Evolutionary conservation across 176 grass and related monocot species (phyloP).

Genomic region (Oryza meyeriana): DNA sequence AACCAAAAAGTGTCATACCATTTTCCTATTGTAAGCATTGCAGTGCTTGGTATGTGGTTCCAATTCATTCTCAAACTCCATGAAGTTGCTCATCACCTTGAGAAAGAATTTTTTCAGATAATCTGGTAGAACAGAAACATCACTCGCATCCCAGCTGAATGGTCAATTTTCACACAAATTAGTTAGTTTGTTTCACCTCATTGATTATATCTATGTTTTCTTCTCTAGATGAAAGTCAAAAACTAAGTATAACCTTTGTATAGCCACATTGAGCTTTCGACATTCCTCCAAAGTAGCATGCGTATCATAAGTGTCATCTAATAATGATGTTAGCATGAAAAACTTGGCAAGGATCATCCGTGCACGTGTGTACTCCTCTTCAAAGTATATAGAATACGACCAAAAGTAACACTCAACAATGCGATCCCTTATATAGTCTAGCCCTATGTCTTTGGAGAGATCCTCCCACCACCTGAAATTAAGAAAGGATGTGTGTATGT

Average conservation of each 20-base stretch:
- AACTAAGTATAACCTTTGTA: conserved; percentile 28
- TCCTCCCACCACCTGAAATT: conserved; percentile 52
- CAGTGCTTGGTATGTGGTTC: conserved; percentile 19
- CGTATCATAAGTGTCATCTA: conserved; percentile 57
- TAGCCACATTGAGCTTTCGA: conserved; percentile 23
- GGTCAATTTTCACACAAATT: not conserved
- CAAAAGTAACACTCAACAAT: conserved; percentile 42
- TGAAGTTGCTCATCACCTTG: conserved; percentile 8
- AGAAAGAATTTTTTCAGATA: conserved; percentile 26
- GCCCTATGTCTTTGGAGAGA: not conserved
- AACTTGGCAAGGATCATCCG: conserved; percentile 27
- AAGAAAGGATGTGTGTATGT: not conserved
- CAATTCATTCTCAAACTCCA: conserved; percentile 28
- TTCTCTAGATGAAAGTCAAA: not conserved
- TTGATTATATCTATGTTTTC: too few relatives aligned
- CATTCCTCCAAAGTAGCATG: conserved; percentile 44
- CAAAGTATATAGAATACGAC: conserved; percentile 26
- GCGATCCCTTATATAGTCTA: conserved; percentile 33
- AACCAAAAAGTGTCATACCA: not conserved
- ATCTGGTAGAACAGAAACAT: conserved; percentile 9
- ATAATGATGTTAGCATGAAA: not conserved
- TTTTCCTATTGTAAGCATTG: not conserved
- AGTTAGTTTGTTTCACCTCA: not conserved
- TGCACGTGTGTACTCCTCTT: conserved; percentile 17
- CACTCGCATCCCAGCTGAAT: conserved; percentile 39